Conservation (phyloP, 768 basidiomycete genomes). For the Austroboletus eburneus region DNA sequence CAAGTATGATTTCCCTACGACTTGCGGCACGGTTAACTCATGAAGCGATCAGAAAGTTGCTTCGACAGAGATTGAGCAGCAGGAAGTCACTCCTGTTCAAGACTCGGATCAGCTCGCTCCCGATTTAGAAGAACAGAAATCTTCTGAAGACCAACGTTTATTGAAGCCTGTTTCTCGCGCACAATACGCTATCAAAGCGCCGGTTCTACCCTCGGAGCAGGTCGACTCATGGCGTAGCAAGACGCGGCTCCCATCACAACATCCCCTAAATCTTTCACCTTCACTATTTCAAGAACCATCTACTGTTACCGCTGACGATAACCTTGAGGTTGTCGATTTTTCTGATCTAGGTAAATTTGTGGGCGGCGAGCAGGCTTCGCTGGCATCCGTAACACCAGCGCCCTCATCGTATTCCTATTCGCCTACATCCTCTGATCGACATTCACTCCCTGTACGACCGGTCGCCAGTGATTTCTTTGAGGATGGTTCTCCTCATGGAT, state of each 20-base stretch:
- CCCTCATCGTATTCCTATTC: constrained; percentile 21
- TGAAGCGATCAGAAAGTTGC: constrained; percentile 30
- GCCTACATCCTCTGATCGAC: constrained; percentile 15
- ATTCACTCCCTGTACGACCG: constrained; percentile 40
- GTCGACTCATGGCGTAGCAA: constrained; percentile 68
- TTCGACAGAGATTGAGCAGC: constrained; percentile 44
- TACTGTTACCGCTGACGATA: constrained; percentile 47
- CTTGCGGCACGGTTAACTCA: constrained; percentile 8
- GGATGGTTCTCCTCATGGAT: constrained; percentile 35
- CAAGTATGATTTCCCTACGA: constrained; percentile 5
- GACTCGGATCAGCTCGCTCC: constrained; percentile 1
- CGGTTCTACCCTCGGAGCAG: constrained; percentile 31
- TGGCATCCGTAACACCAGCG: constrained; percentile 8
- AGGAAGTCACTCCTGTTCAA: constrained; percentile 35
- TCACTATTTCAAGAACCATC: constrained; percentile 34
- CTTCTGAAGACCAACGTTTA: constrained; percentile 28
- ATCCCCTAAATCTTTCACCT: constrained; percentile 31
- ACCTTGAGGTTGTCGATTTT: constrained; percentile 79
- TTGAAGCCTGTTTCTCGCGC: constrained; percentile 26
- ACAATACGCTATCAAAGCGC: constrained; percentile 19
- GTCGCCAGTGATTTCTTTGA: constrained; percentile 74
- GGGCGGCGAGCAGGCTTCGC: constrained; percentile 32
- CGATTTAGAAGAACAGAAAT: constrained; percentile 4
- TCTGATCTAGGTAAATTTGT: constrained; percentile 71
- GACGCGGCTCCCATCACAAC: constrained; percentile 27